Evolutionary conservation across 805 yeast species (phyloP).

Genomic region (Saccharomycopsis microspora): DNA sequence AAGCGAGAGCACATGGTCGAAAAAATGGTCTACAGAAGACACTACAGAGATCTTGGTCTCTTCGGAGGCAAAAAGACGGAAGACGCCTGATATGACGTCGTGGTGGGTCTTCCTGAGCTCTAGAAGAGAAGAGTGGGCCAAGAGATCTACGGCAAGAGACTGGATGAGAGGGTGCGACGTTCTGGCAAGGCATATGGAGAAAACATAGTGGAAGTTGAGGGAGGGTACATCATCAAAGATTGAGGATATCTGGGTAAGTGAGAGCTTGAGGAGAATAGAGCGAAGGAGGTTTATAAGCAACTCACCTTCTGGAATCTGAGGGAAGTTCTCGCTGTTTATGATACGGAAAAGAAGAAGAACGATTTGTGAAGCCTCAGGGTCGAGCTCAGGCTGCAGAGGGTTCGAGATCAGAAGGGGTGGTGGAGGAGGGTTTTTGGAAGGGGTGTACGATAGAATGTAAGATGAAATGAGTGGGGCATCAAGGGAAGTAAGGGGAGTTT

Average conservation of each 20-base stretch:
- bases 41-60: slow-evolving; percentile 1
- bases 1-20: slow-evolving; percentile 3
- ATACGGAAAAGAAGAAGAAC: background rate
- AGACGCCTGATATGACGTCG: background rate
- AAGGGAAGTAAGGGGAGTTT: too few relatives aligned
- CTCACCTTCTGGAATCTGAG: slow-evolving; percentile 1
- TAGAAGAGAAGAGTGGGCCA: background rate
- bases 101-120: background rate
- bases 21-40: slow-evolving; percentile 4
- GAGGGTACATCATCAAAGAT: background rate
- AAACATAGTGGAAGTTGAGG: background rate
- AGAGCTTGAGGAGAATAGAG: background rate
- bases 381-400: too few relatives aligned
- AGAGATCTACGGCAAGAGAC: slow-evolving; percentile 3
- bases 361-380: background rate
- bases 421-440: too few relatives aligned
- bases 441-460: too few relatives aligned
- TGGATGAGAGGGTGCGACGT: slow-evolving; percentile 5
- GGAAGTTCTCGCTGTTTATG: background rate
- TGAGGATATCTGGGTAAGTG: background rate
- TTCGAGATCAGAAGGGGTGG: too few relatives aligned
- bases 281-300: slow-evolving; percentile 2
- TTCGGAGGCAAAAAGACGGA: background rate
- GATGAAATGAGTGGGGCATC: too few relatives aligned
- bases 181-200: background rate